A percentile compares a stretch with the other conserved stretches of the same genome.
Evolutionary conservation across 306 rosid species (phyloP).

Genomic region (Trifolium repens): DNA sequence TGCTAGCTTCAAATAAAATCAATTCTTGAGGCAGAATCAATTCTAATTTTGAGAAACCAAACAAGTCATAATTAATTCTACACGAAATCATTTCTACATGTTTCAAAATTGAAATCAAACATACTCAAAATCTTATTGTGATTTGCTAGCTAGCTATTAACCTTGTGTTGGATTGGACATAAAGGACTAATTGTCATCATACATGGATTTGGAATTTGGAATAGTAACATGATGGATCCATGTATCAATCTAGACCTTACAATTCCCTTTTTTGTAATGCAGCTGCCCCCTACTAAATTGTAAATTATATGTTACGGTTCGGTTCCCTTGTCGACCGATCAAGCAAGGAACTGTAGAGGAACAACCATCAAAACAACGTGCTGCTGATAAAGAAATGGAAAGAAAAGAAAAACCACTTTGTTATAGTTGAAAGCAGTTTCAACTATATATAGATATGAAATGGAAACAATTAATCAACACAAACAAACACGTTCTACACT

Average conservation of each 20-base stretch:
- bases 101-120: no score
- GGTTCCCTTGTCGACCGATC: slow-evolving; percentile 33
- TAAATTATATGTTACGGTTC: neutral
- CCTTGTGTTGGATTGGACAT: slow-evolving; percentile 55
- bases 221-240: slow-evolving; percentile 41
- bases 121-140: slow-evolving; percentile 2
- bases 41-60: no score
- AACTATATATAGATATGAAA: neutral
- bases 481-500: slow-evolving; percentile 29
- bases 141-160: slow-evolving; percentile 48
- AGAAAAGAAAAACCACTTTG: slow-evolving; percentile 46
- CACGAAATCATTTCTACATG: no score
- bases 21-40: no score
- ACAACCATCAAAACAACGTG: slow-evolving; percentile 56
- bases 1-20: no score
- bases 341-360: slow-evolving; percentile 18
- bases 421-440: slow-evolving; percentile 45
- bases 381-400: slow-evolving; percentile 16
- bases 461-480: slow-evolving; percentile 24
- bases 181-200: slow-evolving; percentile 54
- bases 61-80: no score
- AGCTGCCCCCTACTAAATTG: slow-evolving; percentile 5
- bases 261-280: slow-evolving; percentile 39
- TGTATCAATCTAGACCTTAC: slow-evolving; percentile 34
- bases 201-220: slow-evolving; percentile 39